Conservation (phyloP, 495 filamentous ascomycete genomes). For the Penicillium longicatenatum region DNA sequence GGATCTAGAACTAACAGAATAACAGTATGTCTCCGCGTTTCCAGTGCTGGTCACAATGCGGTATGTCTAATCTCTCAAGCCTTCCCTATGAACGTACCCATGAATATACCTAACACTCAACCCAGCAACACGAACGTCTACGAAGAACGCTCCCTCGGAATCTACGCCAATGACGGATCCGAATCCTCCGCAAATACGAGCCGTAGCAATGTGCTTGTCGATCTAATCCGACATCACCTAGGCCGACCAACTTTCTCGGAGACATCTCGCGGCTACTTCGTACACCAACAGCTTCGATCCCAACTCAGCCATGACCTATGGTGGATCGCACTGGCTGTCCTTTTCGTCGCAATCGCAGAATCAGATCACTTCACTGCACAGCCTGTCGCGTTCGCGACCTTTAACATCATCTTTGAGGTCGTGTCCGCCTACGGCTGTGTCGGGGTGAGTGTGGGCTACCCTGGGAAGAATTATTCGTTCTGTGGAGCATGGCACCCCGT, state of each 20-base stretch:
- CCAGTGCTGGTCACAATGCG: constrained; percentile 60
- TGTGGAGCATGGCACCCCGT: constrained; percentile 69
- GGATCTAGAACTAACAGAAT: constrained; percentile 10
- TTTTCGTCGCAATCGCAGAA: constrained; percentile 76
- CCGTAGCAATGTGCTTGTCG: constrained; percentile 25
- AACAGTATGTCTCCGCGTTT: constrained; percentile 63
- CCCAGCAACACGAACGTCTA: constrained; percentile 70
- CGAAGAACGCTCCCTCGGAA: constrained; percentile 71
- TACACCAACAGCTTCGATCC: constrained; percentile 67
- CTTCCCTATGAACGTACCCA: background rate
- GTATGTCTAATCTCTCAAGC: constrained; percentile 17
- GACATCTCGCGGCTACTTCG: constrained; percentile 53
- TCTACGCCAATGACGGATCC: constrained; percentile 53
- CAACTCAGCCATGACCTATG: constrained; percentile 86
- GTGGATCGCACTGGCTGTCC: constrained; percentile 75
- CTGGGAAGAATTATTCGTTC: constrained; percentile 69
- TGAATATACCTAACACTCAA: background rate
- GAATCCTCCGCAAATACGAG: constrained; percentile 20
- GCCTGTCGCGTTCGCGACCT: constrained; percentile 72
- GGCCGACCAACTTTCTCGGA: constrained; percentile 32
- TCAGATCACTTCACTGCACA: constrained; percentile 63
- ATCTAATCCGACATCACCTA: constrained; percentile 29
- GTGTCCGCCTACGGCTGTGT: constrained; percentile 86
- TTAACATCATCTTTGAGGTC: constrained; percentile 85
- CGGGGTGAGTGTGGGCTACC: constrained; percentile 74